Evolutionary conservation across 345 rosid genomes (phyloP).

Genomic region (Lepidium aucheri): DNA sequence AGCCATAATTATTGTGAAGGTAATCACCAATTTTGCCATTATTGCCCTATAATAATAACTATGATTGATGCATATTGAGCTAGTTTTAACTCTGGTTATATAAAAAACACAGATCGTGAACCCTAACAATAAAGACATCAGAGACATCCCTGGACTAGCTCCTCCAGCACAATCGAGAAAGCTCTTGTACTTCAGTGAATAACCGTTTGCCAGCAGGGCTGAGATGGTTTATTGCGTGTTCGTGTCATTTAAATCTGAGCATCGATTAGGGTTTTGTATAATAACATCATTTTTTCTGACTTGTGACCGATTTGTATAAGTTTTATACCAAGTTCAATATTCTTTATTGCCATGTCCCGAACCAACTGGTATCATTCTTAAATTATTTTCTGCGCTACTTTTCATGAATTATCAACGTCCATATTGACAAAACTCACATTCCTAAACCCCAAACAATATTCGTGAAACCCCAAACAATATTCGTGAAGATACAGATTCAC

Average conservation of each 20-base stretch:
- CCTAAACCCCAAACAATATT: too few species aligned
- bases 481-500: too few species aligned
- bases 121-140: slow-evolving; percentile 79
- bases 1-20: slow-evolving; percentile 89
- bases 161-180: slow-evolving; percentile 88
- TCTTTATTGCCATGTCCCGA: neutral
- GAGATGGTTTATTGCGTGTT: neutral
- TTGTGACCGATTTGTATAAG: neutral
- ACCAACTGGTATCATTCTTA: too few species aligned
- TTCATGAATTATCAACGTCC: too few species aligned
- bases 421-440: too few species aligned
- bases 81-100: neutral
- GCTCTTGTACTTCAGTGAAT: slow-evolving; percentile 41
- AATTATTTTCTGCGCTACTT: too few species aligned
- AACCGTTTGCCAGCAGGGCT: neutral
- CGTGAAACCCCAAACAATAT: too few species aligned
- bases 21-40: slow-evolving; percentile 21
- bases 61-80: neutral
- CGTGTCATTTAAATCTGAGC: neutral
- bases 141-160: slow-evolving; percentile 93
- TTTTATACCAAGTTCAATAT: neutral
- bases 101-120: slow-evolving; percentile 52
- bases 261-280: neutral
- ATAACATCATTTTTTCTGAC: slow-evolving; percentile 16
- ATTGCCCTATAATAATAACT: neutral